Conservation (phyloP, 2,329 filamentous ascomycete species). For the Monilinia laxa region DNA sequence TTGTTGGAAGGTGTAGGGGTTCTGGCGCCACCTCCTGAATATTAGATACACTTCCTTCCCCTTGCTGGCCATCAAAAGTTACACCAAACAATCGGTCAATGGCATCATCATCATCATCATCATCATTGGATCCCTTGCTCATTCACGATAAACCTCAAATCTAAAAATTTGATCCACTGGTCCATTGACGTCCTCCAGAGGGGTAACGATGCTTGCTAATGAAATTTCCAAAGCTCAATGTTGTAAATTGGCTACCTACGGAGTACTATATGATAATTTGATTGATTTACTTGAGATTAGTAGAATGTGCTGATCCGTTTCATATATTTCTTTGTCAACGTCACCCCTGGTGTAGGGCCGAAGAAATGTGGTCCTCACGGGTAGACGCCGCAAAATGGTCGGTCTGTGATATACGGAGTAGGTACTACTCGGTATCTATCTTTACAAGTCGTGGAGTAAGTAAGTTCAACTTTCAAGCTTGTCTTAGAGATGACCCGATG, state of each 20-base stretch:
- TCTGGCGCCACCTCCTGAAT: conserved; percentile 21
- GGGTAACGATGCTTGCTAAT: not conserved
- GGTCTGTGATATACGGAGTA: not conserved
- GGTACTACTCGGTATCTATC: not conserved
- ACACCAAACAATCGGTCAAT: not conserved
- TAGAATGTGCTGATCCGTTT: conserved; percentile 20
- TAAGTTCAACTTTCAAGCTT: not conserved
- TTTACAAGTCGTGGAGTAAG: no score
- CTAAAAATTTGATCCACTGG: conserved; percentile 11
- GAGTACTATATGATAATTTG: conserved; percentile 3
- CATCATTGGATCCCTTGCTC: not conserved
- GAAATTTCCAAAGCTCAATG: not conserved
- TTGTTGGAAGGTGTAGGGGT: not conserved
- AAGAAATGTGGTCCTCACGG: conserved; percentile 18
- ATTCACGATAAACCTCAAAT: not conserved
- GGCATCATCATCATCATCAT: not conserved
- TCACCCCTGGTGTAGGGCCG: conserved; percentile 8
- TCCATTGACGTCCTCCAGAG: conserved; percentile 7
- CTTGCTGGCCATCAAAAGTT: conserved; percentile 4
- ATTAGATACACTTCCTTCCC: not conserved
- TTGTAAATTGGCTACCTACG: not conserved
- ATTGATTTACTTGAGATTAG: conserved; percentile 14
- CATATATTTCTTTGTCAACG: conserved; percentile 11
- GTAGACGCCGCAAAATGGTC: conserved; percentile 13
- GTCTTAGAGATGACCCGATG: conserved; percentile 9